Base-by-base conservation (phyloP, 2,329 filamentous ascomycete species). In the Epichloe aotearoae region DNA sequence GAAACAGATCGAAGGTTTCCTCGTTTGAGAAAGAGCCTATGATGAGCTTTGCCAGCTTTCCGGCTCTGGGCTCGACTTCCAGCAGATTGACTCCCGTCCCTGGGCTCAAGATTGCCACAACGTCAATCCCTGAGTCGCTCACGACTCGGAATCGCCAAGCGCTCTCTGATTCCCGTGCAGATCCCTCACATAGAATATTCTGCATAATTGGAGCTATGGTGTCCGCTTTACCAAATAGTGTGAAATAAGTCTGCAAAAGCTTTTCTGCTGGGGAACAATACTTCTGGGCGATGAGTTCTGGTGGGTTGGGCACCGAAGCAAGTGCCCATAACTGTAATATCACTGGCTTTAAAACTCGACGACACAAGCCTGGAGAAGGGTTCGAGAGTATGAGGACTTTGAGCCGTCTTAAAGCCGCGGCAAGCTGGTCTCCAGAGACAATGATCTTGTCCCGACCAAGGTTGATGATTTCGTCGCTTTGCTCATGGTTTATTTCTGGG, bases 331-430 rank as follows among this genome's bases (percentile, higher is more conserved):
- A 66, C 1, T 82, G 75, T 4, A 80, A 63, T 3, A 84, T 57
- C 2, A 86, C 59, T 1, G 78, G 78, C 3, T 70, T 67, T 2
- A 86, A 63, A 1, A 88, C 67, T 47, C 84, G 71, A 55, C 74
- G 80, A 43, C 80, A 76, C 10, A 87, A 65, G 0, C 81, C 81
- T 0, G 82, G 79, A 50, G 85, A 83, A 0, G 82, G 82, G 58
- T 84, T 83, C 0, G 81, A 83, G 19, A 76, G 69, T 1, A 82
- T 61, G 1, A 88, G 64, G 1, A 73, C 69, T 37, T 70, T 71
- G 1, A 88, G 62, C 15, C 82, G 73, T 34, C 66, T 69, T 2
- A 88, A 60, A 1, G 79, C 74, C 36, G 62, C 62, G 17, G 69
- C 66, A 4, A 87, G 63, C 2, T 74, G 66, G 1, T 67, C 58